Evolutionary conservation across 2,329 filamentous ascomycete genomes (phyloP).

Genomic region (Sclerotinia borealis): DNA sequence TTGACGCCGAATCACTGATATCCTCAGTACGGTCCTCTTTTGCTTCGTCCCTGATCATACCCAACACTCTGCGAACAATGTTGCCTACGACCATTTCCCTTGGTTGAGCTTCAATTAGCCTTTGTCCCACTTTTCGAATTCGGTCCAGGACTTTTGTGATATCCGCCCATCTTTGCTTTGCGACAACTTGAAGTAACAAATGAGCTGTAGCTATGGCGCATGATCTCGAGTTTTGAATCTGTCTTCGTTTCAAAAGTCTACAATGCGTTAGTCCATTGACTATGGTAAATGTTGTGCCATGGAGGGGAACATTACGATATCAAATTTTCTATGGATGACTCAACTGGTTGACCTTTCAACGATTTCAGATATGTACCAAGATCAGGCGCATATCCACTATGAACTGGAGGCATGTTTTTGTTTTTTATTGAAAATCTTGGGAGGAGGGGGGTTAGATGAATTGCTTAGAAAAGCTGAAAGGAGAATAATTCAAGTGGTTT

Average conservation of each 20-base stretch:
- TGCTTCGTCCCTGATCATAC: constrained; percentile 85
- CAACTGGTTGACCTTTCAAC: constrained; percentile 67
- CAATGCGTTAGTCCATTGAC: constrained; percentile 14
- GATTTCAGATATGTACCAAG: constrained; percentile 74
- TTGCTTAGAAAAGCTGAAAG: too few relatives aligned
- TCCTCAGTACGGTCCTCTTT: constrained; percentile 68
- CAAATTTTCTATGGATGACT: constrained; percentile 76
- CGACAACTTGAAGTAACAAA: constrained; percentile 80
- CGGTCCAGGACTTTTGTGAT: constrained; percentile 73
- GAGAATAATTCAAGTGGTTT: too few relatives aligned
- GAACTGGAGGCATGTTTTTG: neutral
- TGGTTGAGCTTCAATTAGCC: constrained; percentile 73
- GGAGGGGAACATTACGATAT: constrained; percentile 54
- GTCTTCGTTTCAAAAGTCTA: constrained; percentile 77
- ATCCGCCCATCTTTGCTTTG: constrained; percentile 70
- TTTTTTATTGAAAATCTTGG: too few relatives aligned
- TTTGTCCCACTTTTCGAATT: constrained; percentile 71
- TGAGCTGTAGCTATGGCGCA: constrained; percentile 90
- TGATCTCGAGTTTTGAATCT: constrained; percentile 80
- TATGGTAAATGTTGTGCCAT: neutral
- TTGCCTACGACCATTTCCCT: constrained; percentile 91
- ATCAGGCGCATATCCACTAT: constrained; percentile 55
- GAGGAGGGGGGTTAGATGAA: neutral
- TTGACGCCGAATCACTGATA: constrained; percentile 30
- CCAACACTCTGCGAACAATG: constrained; percentile 82